Evolutionary conservation across 768 basidiomycete genomes (phyloP).

Genomic region (Tricholoma hemisulphureum): DNA sequence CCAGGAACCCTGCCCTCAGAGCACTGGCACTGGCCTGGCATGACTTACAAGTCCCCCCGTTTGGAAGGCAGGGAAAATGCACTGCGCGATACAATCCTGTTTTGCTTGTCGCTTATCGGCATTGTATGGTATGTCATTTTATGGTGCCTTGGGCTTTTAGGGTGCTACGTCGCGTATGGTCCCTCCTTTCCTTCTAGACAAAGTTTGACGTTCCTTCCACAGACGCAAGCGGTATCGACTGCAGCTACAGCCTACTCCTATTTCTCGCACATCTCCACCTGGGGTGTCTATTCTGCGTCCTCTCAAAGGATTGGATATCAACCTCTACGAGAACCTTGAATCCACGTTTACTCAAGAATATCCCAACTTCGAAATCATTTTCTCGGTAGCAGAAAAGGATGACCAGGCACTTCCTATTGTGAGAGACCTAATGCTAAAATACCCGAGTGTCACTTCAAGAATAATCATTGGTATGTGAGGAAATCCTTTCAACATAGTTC

Average conservation of each 20-base stretch:
- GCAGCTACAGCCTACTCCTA: slow-evolving; percentile 60
- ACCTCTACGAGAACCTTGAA: slow-evolving; percentile 94
- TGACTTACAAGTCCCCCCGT: not conserved
- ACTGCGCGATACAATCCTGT: slow-evolving; percentile 7
- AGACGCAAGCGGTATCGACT: slow-evolving; percentile 78
- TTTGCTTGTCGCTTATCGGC: slow-evolving; percentile 39
- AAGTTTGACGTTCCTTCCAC: slow-evolving; percentile 5
- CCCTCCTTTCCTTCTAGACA: slow-evolving; percentile 1
- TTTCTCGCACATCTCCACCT: slow-evolving; percentile 55
- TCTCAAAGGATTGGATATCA: slow-evolving; percentile 91
- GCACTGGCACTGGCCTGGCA: too few species aligned
- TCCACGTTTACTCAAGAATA: slow-evolving; percentile 92
- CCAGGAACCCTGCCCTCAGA: too few species aligned
- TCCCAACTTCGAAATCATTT: slow-evolving; percentile 85
- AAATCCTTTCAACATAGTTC: not conserved
- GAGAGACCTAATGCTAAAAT: slow-evolving; percentile 70
- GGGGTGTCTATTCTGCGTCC: slow-evolving; percentile 95
- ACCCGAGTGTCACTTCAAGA: slow-evolving; percentile 69
- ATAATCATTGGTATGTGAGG: slow-evolving; percentile 69
- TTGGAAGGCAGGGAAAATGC: not conserved
- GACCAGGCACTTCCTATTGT: slow-evolving; percentile 91
- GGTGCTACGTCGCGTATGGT: slow-evolving; percentile 69
- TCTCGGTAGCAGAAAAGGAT: slow-evolving; percentile 83
- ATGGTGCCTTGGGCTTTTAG: slow-evolving; percentile 67
- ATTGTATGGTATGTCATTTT: slow-evolving; percentile 59